Evolutionary conservation across 352 stramenopile species (phyloP).

Genomic region (Phytophthora chlamydospora): DNA sequence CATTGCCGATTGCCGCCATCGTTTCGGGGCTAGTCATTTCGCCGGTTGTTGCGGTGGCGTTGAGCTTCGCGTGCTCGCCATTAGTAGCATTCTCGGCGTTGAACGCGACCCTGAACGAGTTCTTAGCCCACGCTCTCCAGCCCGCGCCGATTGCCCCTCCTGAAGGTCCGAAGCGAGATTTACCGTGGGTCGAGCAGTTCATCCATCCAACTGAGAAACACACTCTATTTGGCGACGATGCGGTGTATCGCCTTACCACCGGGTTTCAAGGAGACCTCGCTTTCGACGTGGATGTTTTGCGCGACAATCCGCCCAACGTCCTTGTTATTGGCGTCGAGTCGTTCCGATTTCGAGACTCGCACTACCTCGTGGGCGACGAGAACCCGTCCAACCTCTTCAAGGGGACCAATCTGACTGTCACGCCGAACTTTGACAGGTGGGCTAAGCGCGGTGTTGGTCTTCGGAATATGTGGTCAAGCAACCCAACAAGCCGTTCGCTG

Average conservation of each 20-base stretch:
- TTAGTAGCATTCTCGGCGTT: too few relatives aligned
- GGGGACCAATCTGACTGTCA: conserved; percentile 37
- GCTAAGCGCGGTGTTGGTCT: conserved; percentile 57
- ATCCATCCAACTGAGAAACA: neutral
- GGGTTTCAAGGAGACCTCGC: conserved; percentile 38
- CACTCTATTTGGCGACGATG: neutral
- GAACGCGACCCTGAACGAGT: neutral
- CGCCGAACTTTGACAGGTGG: conserved; percentile 61
- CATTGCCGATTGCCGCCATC: too few relatives aligned
- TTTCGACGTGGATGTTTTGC: conserved; percentile 39
- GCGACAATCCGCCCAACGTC: conserved; percentile 50
- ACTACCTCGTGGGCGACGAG: conserved; percentile 51
- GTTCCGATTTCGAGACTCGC: conserved; percentile 60
- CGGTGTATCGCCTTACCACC: conserved; percentile 1
- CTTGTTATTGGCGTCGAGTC: conserved; percentile 59
- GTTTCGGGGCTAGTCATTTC: too few relatives aligned
- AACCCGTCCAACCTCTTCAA: conserved; percentile 42
- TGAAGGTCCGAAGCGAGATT: too few relatives aligned
- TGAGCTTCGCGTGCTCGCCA: too few relatives aligned
- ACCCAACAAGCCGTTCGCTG: conserved; percentile 58
- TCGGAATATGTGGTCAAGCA: conserved; percentile 68
- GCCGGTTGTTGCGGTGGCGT: too few relatives aligned
- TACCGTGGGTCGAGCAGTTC: neutral
- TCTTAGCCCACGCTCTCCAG: too few relatives aligned
- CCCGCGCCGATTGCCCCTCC: too few relatives aligned